These are phyloP conservation scores for Sclerotinia nivalis DNA, from an alignment of 2,329 filamentous ascomycete species.

Conservation along the genomic window DNA sequence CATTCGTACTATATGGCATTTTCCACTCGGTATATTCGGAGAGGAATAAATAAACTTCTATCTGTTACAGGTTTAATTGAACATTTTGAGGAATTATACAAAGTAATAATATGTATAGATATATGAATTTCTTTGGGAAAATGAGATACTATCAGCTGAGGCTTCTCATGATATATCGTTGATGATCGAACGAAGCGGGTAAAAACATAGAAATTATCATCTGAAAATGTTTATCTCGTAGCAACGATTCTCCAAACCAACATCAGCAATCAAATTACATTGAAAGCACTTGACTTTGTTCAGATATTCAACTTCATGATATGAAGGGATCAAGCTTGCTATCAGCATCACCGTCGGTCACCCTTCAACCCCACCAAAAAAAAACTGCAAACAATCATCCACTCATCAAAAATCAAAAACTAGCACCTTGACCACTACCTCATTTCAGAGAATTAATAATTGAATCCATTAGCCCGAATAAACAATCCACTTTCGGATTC, in stretches of 20 bases:
- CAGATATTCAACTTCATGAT: not conserved
- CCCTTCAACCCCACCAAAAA: too few species aligned
- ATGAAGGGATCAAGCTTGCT: not conserved
- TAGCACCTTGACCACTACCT: not conserved
- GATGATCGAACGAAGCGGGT: not conserved
- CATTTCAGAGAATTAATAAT: not conserved
- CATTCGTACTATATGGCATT: not conserved
- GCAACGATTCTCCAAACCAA: not conserved
- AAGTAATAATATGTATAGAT: not conserved
- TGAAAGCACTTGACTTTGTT: not conserved
- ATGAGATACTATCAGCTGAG: not conserved
- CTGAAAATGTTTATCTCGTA: not conserved
- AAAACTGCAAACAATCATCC: too few species aligned
- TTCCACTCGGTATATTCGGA: not conserved
- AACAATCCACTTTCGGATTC: not conserved
- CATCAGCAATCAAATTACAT: not conserved
- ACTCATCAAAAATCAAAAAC: not conserved
- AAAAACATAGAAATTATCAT: not conserved
- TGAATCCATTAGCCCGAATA: not conserved
- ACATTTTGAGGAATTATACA: not conserved
- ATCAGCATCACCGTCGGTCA: not conserved
- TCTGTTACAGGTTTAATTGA: too few species aligned
- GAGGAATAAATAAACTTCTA: not conserved
- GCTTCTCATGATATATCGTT: not conserved
- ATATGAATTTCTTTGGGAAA: too few species aligned